Conservation (phyloP, 2,329 filamentous ascomycete genomes). For the Botrytis pseudocinerea region DNA sequence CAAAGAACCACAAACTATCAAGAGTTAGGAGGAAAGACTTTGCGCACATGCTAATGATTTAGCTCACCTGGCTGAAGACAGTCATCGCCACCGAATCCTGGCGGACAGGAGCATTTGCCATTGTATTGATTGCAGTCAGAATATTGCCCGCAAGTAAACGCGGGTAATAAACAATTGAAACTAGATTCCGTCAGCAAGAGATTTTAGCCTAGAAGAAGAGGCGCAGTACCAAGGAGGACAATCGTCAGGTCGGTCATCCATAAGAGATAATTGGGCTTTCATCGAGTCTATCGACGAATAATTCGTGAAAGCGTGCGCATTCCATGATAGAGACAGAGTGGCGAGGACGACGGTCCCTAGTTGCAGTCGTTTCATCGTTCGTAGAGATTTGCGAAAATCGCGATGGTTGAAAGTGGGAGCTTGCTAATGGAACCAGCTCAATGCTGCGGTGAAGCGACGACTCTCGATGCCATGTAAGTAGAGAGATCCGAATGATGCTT, state of each 20-base stretch:
- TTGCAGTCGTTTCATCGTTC: constrained; percentile 34
- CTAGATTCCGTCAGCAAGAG: constrained; percentile 47
- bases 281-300: constrained; percentile 62
- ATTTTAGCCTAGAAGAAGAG: not conserved
- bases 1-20: constrained; percentile 77
- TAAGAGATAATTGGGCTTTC: constrained; percentile 66
- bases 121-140: constrained; percentile 85
- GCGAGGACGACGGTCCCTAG: constrained; percentile 33
- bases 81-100: constrained; percentile 92
- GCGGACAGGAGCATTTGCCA: constrained; percentile 88
- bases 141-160: constrained; percentile 88
- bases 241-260: constrained; percentile 71
- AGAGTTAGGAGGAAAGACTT: constrained; percentile 19
- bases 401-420: constrained; percentile 26
- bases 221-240: constrained; percentile 73
- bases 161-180: constrained; percentile 97
- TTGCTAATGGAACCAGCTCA: constrained; percentile 22
- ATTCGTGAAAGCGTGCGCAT: constrained; percentile 50
- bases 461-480: constrained; percentile 20
- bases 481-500: not conserved
- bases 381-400: constrained; percentile 12
- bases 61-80: constrained; percentile 75
- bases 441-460: constrained; percentile 19
- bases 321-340: constrained; percentile 45
- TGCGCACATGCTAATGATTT: too few relatives aligned